Evolutionary conservation across 164 flowering plant genomes (phyloP), one percentile per base, ranked within the genome.

Genomic region (Cinnamomum micranthum): DNA sequence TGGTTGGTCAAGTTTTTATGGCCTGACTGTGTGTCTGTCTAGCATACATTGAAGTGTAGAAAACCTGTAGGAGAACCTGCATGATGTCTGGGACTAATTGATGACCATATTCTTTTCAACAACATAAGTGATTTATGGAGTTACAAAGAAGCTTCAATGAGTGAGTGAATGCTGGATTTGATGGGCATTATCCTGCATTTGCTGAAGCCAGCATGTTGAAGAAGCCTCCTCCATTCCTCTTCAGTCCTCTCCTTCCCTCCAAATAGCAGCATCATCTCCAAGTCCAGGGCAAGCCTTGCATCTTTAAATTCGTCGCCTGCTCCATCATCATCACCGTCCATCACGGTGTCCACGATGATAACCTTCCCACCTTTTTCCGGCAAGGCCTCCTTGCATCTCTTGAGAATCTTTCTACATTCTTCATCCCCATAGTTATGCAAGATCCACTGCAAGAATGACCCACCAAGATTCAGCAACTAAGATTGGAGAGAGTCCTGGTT

Each of bases 401-500:
- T 41, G 13, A 65, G 58, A 9, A 73, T 63, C 31, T 23, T 65
- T 69, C 50, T 9, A 47, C 75, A 73, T 4, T 65, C 75, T 65
- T 63, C 68, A n/a, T 73, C 75, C 20, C 69, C 59, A 9, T 35
- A 64, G 51, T 73, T 35, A 52, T 74, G 76, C 47, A 74, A 25
- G 24, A 74, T 51, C 76, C 76, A 74, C 76, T 74, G 71, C 63
- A 28, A 65, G 17, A 41, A 41, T 41, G 11, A 41, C 11, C 47
- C 47, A 41, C 47, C 47, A 41, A 41, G 47, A 41, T 41, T 41
- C 47, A 41, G 47, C 2, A 6, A 35, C 47, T 9, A 9, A 41
- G 47, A 41, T 41, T 9, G 47, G 47, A 41, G 47, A 41, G 47
- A 41, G 47, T 55, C 60, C 60, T 15, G 2, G 15, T 20, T 2